Evolutionary conservation across 2,329 filamentous ascomycete genomes (phyloP), one percentile per base, ranked within the genome.

Genomic region (Ceratocystiopsis minuta): DNA sequence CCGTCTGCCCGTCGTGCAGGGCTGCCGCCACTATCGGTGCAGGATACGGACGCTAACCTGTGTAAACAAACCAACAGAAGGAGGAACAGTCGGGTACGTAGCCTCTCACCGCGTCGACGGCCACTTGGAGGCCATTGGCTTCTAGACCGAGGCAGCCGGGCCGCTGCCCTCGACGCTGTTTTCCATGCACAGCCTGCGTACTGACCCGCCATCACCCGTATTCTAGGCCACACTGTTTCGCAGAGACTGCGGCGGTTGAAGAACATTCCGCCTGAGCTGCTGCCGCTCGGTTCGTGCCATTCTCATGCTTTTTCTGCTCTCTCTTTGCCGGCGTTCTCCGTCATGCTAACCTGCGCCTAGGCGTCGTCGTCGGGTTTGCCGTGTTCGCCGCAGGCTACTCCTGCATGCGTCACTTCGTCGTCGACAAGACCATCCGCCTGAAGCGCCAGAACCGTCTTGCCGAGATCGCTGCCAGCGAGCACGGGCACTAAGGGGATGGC

Each of bases 381-480:
- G 60, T 96, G 51, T 63, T 68, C 57, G 85, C 85, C 53, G 90
- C 82, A 54, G 61, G 68, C 59, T 96, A 93, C 73, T 90, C 87
- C 45, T 67, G 80, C 64, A 58, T 62, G 58, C 78, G 79, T 60
- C 95, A 96, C 68, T 75, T 98, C 58, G 60, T 75, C 49, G 76
- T 79, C 54, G 90, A 98, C 71, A 88, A 88, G 74, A 92, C 81
- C 55, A 80, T 98, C 55, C 85, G 90, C 59, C 76, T 96, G 53
- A 68, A 68, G 60, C 79, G 86, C 58, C 78, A 84, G 64, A 70
- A 67, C 59, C 67, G 68, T 48, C 58, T 60, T 43, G 57, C 60
- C 45, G 63, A 62, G 40, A 54, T 54, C 39, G 54, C 55, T 51
- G 63, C 58, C 36, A 57, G 62, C 50, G 61, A 59, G 24, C 33